Percentiles rank a stretch among this genome's conserved stretches.
Evolutionary conservation across 139 green algal genomes (phyloP).

Genomic region (Chlamydomonas incerta): DNA sequence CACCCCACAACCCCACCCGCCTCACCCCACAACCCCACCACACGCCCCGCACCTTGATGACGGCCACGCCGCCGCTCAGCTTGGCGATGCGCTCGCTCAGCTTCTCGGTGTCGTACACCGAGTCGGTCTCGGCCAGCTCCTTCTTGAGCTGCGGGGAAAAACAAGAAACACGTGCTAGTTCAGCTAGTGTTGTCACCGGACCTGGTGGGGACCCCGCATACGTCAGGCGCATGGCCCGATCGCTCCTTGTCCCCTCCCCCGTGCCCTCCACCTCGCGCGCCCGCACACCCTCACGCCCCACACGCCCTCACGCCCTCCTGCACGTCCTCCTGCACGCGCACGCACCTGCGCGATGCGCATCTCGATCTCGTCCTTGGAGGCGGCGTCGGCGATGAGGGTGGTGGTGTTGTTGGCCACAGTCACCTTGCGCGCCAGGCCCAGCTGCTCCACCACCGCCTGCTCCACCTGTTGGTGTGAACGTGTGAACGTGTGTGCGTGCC

Average conservation of each 20-base stretch:
- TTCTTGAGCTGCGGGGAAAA: conserved; percentile 86
- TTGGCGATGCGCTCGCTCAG: conserved; percentile 98
- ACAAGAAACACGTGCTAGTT: no score
- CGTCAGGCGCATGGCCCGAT: no score
- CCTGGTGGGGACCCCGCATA: no score
- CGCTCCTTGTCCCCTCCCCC: no score
- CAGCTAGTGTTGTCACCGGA: no score
- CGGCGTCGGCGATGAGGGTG: conserved; percentile 96
- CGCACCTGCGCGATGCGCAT: conserved; percentile 74
- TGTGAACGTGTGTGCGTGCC: no score
- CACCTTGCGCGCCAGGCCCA: conserved; percentile 94
- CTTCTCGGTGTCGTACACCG: conserved; percentile 99
- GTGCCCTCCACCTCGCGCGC: no score
- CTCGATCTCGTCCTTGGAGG: conserved; percentile 96
- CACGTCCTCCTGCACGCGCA: no score
- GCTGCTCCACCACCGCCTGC: conserved; percentile 84
- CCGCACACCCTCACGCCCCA: no score
- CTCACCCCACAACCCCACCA: background rate
- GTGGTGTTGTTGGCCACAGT: conserved; percentile 81
- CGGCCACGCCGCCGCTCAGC: conserved; percentile 95
- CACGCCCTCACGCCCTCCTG: no score
- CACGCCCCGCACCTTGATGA: conserved; percentile 91
- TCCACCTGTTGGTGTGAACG: conserved; percentile 66
- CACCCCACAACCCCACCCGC: no score
- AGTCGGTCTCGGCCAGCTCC: conserved; percentile 96